A percentile compares a stretch with the other conserved stretches of the same genome.
phyloP scores from a whole-genome alignment of 768 basidiomycete genomes.

The Strobilomyces confusus region DNA sequence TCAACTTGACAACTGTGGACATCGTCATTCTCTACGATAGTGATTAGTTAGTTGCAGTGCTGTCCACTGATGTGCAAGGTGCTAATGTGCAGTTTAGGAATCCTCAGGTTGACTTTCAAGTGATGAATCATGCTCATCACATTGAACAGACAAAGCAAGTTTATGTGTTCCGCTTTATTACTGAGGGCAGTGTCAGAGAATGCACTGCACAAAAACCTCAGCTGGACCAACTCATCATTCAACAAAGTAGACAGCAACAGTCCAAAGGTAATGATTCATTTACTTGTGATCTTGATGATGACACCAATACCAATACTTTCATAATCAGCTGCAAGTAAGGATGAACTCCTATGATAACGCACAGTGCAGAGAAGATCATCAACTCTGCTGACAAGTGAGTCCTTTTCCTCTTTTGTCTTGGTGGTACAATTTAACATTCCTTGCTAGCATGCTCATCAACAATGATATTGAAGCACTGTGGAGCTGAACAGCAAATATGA shows the following conservation, averaged over 20 bases:
- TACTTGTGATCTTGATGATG: not conserved
- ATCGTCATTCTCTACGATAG: conserved; percentile 94
- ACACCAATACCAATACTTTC: conserved; percentile 24
- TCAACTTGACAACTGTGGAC: conserved; percentile 93
- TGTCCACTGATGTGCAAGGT: not conserved
- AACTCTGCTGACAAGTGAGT: conserved; percentile 70
- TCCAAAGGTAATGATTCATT: conserved; percentile 58
- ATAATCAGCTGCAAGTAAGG: conserved; percentile 63
- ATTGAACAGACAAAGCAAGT: conserved; percentile 94
- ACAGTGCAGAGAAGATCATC: conserved; percentile 96
- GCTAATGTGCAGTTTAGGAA: conserved; percentile 56
- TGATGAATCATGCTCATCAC: conserved; percentile 96
- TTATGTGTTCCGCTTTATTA: conserved; percentile 83
- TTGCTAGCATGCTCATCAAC: conserved; percentile 62
- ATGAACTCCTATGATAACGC: conserved; percentile 98
- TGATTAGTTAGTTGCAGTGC: conserved; percentile 64
- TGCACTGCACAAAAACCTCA: conserved; percentile 93
- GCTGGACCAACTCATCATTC: conserved; percentile 94
- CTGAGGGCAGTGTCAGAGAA: conserved; percentile 85
- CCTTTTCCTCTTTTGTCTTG: not conserved
- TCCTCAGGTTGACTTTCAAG: conserved; percentile 97
- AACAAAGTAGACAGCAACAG: conserved; percentile 84
- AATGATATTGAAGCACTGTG: conserved; percentile 90
- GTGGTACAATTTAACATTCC: not conserved
- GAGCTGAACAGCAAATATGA: conserved; percentile 92